Percentiles rank a stretch among this genome's conserved stretches.
Evolutionary conservation across 2,329 filamentous ascomycete genomes (phyloP).

Genomic region (Periconia sp.): DNA sequence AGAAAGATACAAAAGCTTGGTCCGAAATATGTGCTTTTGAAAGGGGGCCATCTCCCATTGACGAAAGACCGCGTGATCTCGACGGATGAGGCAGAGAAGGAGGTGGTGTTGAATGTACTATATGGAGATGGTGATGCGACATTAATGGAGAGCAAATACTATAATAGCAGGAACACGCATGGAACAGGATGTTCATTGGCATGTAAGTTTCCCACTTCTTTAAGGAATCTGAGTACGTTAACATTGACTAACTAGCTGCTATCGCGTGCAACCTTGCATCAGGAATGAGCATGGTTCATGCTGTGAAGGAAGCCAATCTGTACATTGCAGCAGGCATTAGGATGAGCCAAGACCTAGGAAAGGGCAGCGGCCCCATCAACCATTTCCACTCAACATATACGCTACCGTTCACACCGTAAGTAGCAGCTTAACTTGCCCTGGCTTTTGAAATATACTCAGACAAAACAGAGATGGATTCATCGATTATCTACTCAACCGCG

Average conservation of each 20-base stretch:
- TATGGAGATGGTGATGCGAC: slow-evolving; percentile 65
- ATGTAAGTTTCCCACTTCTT: slow-evolving; percentile 60
- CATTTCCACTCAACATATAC: slow-evolving; percentile 76
- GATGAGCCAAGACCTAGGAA: slow-evolving; percentile 66
- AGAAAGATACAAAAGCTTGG: slow-evolving; percentile 71
- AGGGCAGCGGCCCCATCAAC: slow-evolving; percentile 75
- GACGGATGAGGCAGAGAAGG: slow-evolving; percentile 62
- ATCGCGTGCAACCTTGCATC: slow-evolving; percentile 75
- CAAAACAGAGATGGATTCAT: slow-evolving; percentile 70
- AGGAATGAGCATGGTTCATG: slow-evolving; percentile 61
- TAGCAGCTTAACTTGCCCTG: no score
- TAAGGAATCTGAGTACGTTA: neutral
- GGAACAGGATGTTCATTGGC: slow-evolving; percentile 95
- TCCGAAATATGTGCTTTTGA: slow-evolving; percentile 81
- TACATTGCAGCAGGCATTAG: slow-evolving; percentile 77
- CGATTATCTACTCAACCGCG: slow-evolving; percentile 78
- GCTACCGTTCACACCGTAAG: slow-evolving; percentile 71
- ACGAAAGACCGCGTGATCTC: slow-evolving; percentile 67
- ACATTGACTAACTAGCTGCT: slow-evolving; percentile 59
- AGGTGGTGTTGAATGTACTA: slow-evolving; percentile 78
- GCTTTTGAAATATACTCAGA: no score
- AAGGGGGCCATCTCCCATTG: slow-evolving; percentile 89
- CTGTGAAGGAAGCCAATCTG: slow-evolving; percentile 71
- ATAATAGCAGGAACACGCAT: slow-evolving; percentile 81
- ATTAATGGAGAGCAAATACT: slow-evolving; percentile 73